A percentile compares a stretch with the other conserved stretches of the same genome.
Evolutionary conservation across 176 grass and related monocot genomes (phyloP).

Genomic region (Puccinellia tenuiflora): DNA sequence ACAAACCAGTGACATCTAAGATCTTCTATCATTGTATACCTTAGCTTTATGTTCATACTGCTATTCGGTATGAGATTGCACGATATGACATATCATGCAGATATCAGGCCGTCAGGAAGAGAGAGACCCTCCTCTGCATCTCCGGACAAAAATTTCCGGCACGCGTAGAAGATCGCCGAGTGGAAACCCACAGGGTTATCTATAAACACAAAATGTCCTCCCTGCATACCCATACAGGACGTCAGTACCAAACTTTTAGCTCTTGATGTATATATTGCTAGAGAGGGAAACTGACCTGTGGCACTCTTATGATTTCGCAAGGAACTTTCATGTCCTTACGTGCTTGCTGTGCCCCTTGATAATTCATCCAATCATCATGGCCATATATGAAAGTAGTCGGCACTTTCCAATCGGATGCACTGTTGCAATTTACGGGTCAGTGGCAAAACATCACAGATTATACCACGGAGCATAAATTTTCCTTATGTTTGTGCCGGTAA

Average conservation of each 20-base stretch:
- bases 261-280: background rate
- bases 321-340: conserved; percentile 88
- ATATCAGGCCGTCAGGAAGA: conserved; percentile 55
- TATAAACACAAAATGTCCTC: conserved; percentile 94
- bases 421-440: conserved; percentile 22
- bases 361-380: conserved; percentile 92
- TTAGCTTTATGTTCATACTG: background rate
- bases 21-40: background rate
- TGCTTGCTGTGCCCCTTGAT: conserved; percentile 81
- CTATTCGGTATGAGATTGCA: background rate
- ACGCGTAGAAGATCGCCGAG: conserved; percentile 61
- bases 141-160: conserved; percentile 58
- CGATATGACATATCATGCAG: conserved; percentile 29
- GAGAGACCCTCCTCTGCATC: conserved; percentile 40
- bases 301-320: conserved; percentile 93
- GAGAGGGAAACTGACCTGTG: conserved; percentile 48
- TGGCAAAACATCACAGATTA: background rate
- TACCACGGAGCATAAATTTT: background rate
- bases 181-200: conserved; percentile 89
- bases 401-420: conserved; percentile 89
- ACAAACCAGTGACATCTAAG: background rate
- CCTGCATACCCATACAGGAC: conserved; percentile 34
- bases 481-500: background rate
- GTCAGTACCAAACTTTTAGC: background rate
- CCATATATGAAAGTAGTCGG: conserved; percentile 98